A percentile compares a stretch with the other conserved stretches of the same genome.
phyloP scores from a whole-genome alignment of 176 grass and related monocot species.

The Bolboschoenus planiculmis region DNA sequence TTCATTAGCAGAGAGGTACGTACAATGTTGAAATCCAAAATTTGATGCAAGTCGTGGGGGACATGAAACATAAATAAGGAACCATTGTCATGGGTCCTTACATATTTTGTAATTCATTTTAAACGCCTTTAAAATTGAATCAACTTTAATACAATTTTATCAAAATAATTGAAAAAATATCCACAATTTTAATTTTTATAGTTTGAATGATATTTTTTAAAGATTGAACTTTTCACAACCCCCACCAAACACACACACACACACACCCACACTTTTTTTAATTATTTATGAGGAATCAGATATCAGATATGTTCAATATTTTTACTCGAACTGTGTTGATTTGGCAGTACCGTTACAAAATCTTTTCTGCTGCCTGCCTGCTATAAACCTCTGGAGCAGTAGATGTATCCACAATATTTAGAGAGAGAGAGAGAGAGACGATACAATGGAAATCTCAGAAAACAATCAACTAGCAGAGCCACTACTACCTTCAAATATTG shows the following conservation, averaged over 20 bases:
- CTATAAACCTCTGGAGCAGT: neutral
- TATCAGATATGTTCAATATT: neutral
- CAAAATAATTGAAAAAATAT: too few species aligned
- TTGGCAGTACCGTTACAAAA: neutral
- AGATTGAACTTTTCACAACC: too few species aligned
- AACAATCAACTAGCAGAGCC: slow-evolving; percentile 9
- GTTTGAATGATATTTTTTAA: too few species aligned
- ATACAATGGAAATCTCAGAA: slow-evolving; percentile 2
- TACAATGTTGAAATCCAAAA: too few species aligned
- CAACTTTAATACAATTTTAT: too few species aligned
- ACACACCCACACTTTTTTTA: neutral
- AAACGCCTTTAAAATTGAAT: too few species aligned
- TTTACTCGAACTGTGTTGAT: neutral
- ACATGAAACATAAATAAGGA: too few species aligned
- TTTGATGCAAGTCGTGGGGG: too few species aligned
- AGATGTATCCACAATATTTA: neutral
- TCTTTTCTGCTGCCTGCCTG: neutral
- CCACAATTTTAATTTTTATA: too few species aligned
- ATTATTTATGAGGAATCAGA: neutral
- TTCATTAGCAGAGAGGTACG: too few species aligned
- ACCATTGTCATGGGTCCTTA: too few species aligned
- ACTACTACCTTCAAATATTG: neutral
- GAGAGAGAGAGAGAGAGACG: neutral
- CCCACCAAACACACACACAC: neutral
- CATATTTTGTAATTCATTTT: too few species aligned